Percentiles rank a stretch among this genome's conserved stretches.
Evolutionary conservation across 306 rosid genomes (phyloP).

Genomic region (Delonix regia): DNA sequence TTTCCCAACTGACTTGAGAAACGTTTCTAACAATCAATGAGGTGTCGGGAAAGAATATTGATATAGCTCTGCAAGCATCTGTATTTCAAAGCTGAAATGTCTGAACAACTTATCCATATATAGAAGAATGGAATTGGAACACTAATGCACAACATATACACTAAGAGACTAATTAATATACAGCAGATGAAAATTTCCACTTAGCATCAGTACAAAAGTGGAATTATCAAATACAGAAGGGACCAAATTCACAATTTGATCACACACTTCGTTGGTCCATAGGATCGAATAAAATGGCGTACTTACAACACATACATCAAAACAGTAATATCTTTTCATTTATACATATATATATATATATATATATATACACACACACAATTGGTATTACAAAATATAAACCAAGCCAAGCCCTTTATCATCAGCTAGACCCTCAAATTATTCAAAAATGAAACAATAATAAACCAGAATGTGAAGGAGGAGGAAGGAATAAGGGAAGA

Average conservation of each 20-base stretch:
- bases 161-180: neutral
- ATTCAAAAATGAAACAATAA: neutral
- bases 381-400: neutral
- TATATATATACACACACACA: neutral
- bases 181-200: neutral
- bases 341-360: too few relatives aligned
- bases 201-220: neutral
- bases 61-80: neutral
- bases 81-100: neutral
- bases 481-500: neutral
- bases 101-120: neutral
- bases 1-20: too few relatives aligned
- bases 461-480: neutral
- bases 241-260: neutral
- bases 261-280: neutral
- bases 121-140: neutral
- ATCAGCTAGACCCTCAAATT: slow-evolving; percentile 10
- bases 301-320: too few relatives aligned
- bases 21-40: too few relatives aligned
- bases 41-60: neutral
- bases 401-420: slow-evolving; percentile 13
- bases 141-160: too few relatives aligned
- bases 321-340: too few relatives aligned
- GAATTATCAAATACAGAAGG: slow-evolving; percentile 18
- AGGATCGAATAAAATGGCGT: neutral